Percentiles rank a stretch among this genome's conserved stretches.
Evolutionary conservation across 192 early-diverging fungal species (phyloP).

Genomic region (Cetraspora pellucida): DNA sequence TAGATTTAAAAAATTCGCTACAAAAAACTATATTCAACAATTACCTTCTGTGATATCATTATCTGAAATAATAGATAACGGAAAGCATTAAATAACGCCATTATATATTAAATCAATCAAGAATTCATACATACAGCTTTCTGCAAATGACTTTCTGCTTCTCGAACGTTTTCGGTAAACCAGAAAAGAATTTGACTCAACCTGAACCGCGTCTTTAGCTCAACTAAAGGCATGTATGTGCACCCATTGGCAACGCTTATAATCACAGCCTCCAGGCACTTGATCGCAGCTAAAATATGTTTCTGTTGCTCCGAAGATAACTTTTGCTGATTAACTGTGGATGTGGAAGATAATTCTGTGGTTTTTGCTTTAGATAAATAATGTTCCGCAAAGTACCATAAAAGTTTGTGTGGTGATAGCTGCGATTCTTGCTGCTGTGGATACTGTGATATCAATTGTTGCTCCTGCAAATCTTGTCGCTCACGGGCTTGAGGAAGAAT

Average conservation of each 20-base stretch:
- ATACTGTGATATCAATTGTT: background rate
- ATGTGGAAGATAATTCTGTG: constrained; percentile 10
- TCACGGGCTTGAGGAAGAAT: background rate
- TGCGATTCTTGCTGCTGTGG: background rate
- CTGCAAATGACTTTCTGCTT: constrained; percentile 27
- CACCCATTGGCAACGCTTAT: constrained; percentile 39
- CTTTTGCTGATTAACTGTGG: background rate
- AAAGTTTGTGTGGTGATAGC: constrained; percentile 13
- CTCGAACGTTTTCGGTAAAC: constrained; percentile 43
- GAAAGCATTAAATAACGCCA: background rate
- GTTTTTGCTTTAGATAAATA: constrained; percentile 12
- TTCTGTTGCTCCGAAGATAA: constrained; percentile 38
- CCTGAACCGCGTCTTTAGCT: constrained; percentile 41
- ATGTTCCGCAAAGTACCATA: constrained; percentile 32
- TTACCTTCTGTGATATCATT: constrained; percentile 27
- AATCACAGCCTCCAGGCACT: constrained; percentile 41
- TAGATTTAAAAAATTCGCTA: background rate
- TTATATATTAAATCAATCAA: background rate
- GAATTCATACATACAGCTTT: constrained; percentile 10
- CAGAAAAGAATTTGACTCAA: constrained; percentile 47
- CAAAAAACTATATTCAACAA: background rate
- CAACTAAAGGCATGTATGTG: constrained; percentile 21
- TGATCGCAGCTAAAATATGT: constrained; percentile 41
- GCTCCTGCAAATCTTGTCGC: background rate
- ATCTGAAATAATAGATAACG: background rate